Base-by-base conservation (phyloP, 2,329 filamentous ascomycete genomes). In the Dactylellina sp. region DNA sequence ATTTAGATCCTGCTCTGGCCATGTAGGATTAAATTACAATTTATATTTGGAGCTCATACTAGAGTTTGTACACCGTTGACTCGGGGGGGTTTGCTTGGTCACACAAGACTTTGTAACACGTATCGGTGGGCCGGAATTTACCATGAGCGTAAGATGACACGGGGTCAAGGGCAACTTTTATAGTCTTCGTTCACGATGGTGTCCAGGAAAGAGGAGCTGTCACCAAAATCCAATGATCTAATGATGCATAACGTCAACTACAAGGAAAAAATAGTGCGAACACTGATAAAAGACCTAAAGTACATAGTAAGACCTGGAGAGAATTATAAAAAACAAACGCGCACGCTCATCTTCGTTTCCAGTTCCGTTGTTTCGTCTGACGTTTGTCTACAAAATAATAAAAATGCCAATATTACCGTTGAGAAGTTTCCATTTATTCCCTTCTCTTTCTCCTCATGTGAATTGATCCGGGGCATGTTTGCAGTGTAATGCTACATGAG, bases 361-460 rank as follows among this genome's bases (percentile, higher is more conserved):
- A 47, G 44, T 59, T 56, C 40, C 60, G n/a, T 64, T 53, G 39
- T 60, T 60, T 59, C 50, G 22, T 57, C 46, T 55, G 39, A 66
- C 28, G 28, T 20, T 59, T 66, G 55, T 74, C 60, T 74, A 74
- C 70, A 74, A 61, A 59, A 57, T 64, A 49, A 59, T 50, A 35
- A 52, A 68, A 60, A 74, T 74, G 70, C 70, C 22, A 66, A 66
- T 66, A 66, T 74, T 65, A 74, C 61, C 70, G 37, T 49, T 64
- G 52, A 37, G 40, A 47, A 62, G 28, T 37, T 35, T 52, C 55
- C 55, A 16, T 46, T 47, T 62, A 25, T 56, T 61, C 5, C 39
- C 16, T 28, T 32, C 7, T 49, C 18, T 18, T 50, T 44, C 20
- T 50, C 12, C 53, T 50, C 28, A 6, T 40, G 46, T 44, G 37